Conservation (phyloP, 768 basidiomycete genomes). For the Phallus indusiatus region DNA sequence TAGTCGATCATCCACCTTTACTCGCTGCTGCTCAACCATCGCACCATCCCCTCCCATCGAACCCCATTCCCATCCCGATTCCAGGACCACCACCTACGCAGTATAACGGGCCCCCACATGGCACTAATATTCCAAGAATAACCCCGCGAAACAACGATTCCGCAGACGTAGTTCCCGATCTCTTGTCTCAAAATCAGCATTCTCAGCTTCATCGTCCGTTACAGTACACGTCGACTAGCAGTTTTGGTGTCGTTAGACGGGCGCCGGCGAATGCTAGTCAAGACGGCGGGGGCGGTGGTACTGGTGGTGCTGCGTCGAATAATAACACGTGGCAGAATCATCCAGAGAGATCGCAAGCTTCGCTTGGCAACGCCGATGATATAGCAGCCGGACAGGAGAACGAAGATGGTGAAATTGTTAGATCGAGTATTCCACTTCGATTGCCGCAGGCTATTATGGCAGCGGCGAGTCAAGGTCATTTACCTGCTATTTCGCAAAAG, state of each 20-base stretch:
- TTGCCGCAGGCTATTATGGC: background rate
- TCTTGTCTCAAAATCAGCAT: background rate
- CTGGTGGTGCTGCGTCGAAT: background rate
- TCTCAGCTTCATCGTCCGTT: conserved; percentile 13
- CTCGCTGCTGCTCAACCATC: background rate
- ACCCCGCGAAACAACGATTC: background rate
- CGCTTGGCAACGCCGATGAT: background rate
- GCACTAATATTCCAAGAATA: background rate
- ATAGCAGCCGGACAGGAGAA: background rate
- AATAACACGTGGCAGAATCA: background rate
- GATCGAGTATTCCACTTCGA: conserved; percentile 6
- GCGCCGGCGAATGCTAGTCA: background rate
- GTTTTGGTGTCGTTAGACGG: conserved; percentile 18
- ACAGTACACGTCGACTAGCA: conserved; percentile 36
- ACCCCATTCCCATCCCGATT: background rate
- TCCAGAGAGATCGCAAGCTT: background rate
- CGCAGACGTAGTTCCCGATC: background rate
- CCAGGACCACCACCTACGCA: background rate
- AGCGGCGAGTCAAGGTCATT: background rate
- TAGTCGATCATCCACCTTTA: conserved; percentile 7
- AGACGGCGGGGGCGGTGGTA: no score
- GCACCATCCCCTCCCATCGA: background rate
- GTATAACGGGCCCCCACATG: background rate
- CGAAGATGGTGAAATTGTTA: background rate
- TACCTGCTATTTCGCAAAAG: background rate